These are phyloP conservation scores for Myriosclerotinia duriaeana DNA, from an alignment of 2,329 filamentous ascomycete species.

Conservation along the genomic window DNA sequence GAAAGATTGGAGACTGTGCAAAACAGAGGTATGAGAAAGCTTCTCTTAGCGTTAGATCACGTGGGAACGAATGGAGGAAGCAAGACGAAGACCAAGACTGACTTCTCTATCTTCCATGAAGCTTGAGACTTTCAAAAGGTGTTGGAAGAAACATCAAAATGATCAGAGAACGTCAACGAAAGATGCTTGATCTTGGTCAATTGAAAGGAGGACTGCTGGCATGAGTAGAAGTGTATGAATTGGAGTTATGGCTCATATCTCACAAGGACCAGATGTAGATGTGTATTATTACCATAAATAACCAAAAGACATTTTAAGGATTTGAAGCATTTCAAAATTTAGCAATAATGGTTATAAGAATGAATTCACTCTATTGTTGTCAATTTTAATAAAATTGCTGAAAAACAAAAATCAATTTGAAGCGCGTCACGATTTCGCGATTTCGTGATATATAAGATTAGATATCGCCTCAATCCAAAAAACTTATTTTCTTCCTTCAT, in stretches of 20 bases:
- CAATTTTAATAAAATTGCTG: not conserved
- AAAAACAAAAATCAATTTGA: conserved; percentile 2
- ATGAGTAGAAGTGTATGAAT: not conserved
- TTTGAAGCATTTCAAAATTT: not conserved
- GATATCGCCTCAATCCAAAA: conserved; percentile 25
- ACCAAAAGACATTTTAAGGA: not conserved
- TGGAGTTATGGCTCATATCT: not conserved
- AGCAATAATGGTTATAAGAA: not conserved
- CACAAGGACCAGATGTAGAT: not conserved
- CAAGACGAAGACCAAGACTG: conserved; percentile 21
- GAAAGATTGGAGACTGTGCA: conserved; percentile 92
- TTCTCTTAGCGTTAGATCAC: conserved; percentile 31
- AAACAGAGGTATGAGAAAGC: conserved; percentile 65
- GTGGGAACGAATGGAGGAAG: not conserved
- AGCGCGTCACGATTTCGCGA: conserved; percentile 5
- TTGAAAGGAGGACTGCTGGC: not conserved
- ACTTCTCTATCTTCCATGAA: conserved; percentile 43
- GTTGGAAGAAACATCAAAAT: conserved; percentile 90
- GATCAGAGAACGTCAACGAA: conserved; percentile 77
- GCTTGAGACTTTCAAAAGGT: conserved; percentile 88
- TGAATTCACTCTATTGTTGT: not conserved
- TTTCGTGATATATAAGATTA: not conserved
- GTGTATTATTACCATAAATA: not conserved
- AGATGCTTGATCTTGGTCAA: conserved; percentile 51
- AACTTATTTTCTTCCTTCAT: conserved; percentile 4